These are phyloP conservation scores for Pterula multifida DNA, from an alignment of 1,284 basidiomycete species.

Conservation along the genomic window DNA sequence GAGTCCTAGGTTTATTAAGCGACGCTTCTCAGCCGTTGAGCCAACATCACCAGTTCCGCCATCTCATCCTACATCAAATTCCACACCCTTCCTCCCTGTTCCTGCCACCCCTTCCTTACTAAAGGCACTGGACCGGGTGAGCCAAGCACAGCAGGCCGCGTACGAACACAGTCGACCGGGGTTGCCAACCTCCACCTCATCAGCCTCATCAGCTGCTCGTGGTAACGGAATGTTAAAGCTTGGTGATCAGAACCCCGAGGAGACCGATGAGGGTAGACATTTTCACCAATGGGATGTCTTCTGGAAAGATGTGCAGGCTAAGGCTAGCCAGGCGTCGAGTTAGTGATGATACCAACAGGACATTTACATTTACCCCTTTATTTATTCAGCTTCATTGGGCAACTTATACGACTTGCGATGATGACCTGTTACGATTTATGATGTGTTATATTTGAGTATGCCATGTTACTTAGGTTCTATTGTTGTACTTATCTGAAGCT, in stretches of 20 bases:
- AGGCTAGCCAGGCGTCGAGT: slow-evolving; percentile 14
- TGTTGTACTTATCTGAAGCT: too few species aligned
- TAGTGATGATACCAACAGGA: neutral
- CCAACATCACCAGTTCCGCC: slow-evolving; percentile 9
- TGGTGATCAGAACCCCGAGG: slow-evolving; percentile 9
- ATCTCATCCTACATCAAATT: slow-evolving; percentile 8
- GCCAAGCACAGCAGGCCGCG: slow-evolving; percentile 38
- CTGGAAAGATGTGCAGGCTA: slow-evolving; percentile 31
- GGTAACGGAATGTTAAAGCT: slow-evolving; percentile 7
- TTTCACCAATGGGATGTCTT: slow-evolving; percentile 32
- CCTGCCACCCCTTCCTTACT: slow-evolving; percentile 53
- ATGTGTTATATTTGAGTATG: too few species aligned
- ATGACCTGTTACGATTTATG: too few species aligned
- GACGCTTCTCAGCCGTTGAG: slow-evolving; percentile 5
- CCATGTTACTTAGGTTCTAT: too few species aligned
- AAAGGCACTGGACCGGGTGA: slow-evolving; percentile 42
- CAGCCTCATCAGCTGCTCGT: neutral
- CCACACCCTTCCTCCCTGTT: slow-evolving; percentile 25
- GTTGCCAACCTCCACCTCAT: slow-evolving; percentile 2
- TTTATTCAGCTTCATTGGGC: too few species aligned
- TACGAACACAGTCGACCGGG: slow-evolving; percentile 16
- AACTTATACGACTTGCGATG: too few species aligned
- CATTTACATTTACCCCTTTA: neutral
- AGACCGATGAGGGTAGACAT: slow-evolving; percentile 12
- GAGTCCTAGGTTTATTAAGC: slow-evolving; percentile 7